Evolutionary conservation across 2,329 filamentous ascomycete genomes (phyloP).

Genomic region (Albifimbria verrucaria): DNA sequence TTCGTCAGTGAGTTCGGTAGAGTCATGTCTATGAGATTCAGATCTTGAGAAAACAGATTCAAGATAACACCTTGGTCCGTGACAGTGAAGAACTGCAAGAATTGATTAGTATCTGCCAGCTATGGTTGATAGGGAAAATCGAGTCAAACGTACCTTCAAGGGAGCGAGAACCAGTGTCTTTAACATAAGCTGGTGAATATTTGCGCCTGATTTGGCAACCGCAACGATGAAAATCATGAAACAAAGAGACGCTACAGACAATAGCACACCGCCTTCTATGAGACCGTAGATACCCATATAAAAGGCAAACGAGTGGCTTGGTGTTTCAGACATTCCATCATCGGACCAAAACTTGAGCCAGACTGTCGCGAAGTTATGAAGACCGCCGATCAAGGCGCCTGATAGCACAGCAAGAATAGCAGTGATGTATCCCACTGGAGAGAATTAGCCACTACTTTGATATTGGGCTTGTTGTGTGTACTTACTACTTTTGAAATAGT

Average conservation of each 20-base stretch:
- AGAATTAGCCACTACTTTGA: neutral
- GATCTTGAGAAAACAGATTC: constrained; percentile 37
- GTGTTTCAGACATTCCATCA: constrained; percentile 12
- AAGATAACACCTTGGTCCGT: constrained; percentile 28
- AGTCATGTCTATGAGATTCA: constrained; percentile 34
- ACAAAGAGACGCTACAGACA: neutral
- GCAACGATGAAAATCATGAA: neutral
- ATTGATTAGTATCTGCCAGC: constrained; percentile 5
- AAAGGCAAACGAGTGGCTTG: constrained; percentile 16
- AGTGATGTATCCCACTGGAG: constrained; percentile 13
- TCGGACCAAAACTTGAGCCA: constrained; percentile 41
- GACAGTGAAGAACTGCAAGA: constrained; percentile 8
- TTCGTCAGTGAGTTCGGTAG: constrained; percentile 22
- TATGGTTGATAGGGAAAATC: neutral
- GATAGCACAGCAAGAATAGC: constrained; percentile 16
- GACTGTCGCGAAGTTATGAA: constrained; percentile 25
- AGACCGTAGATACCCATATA: constrained; percentile 29
- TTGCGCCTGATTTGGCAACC: neutral
- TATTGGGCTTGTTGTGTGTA: neutral
- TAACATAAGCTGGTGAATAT: neutral
- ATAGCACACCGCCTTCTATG: constrained; percentile 7
- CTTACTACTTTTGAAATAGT: constrained; percentile 25
- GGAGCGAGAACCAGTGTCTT: neutral
- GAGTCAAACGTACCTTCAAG: neutral
- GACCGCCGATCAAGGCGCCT: constrained; percentile 20